These are phyloP conservation scores for Tulasnella calospora DNA, from an alignment of 768 basidiomycete species.

Conservation along the genomic window DNA sequence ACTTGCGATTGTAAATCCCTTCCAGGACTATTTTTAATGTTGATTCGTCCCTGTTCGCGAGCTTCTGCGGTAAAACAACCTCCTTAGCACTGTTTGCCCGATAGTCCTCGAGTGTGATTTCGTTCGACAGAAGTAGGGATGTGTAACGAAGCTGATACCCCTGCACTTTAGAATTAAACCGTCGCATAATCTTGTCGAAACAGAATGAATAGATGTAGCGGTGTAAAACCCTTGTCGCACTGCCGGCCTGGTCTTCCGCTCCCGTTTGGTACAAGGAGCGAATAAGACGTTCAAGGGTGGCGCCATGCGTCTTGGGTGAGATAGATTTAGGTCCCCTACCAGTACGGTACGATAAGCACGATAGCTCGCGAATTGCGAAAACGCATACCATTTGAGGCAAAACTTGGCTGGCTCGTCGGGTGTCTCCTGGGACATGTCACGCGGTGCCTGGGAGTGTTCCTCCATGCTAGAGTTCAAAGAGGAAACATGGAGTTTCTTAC, in stretches of 20 bases:
- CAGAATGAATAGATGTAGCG: neutral
- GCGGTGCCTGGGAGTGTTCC: neutral
- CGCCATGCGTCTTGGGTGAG: neutral
- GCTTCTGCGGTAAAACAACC: neutral
- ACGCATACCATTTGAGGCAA: neutral
- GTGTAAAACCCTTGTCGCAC: neutral
- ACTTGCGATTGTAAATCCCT: neutral
- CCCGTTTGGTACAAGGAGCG: neutral
- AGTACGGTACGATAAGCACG: neutral
- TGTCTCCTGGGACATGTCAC: neutral
- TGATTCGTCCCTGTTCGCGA: neutral
- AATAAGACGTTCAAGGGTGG: neutral
- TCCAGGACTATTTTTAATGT: neutral
- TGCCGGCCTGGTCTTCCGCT: neutral
- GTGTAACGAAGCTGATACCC: neutral
- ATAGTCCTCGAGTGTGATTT: neutral
- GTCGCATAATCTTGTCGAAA: neutral
- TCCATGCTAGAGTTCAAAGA: neutral
- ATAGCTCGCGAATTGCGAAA: neutral
- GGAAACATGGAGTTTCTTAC: neutral
- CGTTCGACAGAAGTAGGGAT: neutral
- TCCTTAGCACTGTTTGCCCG: neutral
- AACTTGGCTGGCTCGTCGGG: neutral
- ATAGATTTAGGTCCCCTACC: neutral
- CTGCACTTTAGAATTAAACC: neutral